phyloP scores from a whole-genome alignment of 1,284 basidiomycete genomes.

The Apiotrichum gracile region DNA sequence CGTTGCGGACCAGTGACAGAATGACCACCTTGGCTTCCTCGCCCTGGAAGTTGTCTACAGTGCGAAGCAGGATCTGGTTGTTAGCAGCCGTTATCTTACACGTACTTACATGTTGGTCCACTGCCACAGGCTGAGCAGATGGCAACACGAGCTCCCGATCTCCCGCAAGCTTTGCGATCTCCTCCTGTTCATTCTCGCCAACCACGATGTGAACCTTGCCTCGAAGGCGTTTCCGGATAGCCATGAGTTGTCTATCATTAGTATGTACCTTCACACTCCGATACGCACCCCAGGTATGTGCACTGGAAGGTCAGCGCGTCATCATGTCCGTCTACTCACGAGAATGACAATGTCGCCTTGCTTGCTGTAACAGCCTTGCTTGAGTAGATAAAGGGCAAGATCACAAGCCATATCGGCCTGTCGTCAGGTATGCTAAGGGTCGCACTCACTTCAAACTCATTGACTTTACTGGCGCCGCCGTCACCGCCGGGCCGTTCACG shows the following conservation, averaged over 20 bases:
- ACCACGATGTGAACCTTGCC: constrained; percentile 57
- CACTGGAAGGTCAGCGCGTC: constrained; percentile 2
- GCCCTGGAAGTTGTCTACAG: constrained; percentile 68
- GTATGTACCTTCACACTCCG: background rate
- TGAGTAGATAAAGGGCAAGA: constrained; percentile 59
- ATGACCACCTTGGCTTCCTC: constrained; percentile 55
- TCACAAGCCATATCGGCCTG: constrained; percentile 66
- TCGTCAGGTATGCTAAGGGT: background rate
- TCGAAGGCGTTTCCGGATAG: constrained; percentile 54
- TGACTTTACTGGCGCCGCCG: constrained; percentile 60
- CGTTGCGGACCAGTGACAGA: constrained; percentile 59
- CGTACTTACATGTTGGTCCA: background rate
- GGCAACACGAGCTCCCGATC: background rate
- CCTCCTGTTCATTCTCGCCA: constrained; percentile 62
- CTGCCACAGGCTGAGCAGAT: background rate
- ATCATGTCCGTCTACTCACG: background rate
- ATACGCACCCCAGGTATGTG: background rate
- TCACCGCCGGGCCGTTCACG: constrained; percentile 54
- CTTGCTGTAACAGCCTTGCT: constrained; percentile 56
- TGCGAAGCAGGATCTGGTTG: constrained; percentile 61
- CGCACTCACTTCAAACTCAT: constrained; percentile 58
- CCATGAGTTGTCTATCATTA: constrained; percentile 56
- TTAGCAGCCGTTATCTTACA: background rate
- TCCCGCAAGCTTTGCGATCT: constrained; percentile 40
- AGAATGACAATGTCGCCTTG: constrained; percentile 68